Percentiles rank a stretch among this genome's conserved stretches.
phyloP scores from a whole-genome alignment of 2,329 filamentous ascomycete species.

The Arthroderma sp. region DNA sequence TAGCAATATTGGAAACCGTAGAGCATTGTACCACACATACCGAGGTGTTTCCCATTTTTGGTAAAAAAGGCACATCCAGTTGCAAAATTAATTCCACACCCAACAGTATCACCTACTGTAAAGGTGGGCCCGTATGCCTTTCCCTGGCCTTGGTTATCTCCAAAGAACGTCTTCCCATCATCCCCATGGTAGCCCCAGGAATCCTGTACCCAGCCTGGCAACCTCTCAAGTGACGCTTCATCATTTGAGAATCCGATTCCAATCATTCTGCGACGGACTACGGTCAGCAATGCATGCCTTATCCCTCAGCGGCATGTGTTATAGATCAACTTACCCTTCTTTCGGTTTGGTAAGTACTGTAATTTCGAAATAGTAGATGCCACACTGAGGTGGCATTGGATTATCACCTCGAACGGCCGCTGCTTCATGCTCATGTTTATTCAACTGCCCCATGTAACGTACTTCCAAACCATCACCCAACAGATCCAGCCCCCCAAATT shows the following conservation, averaged over 20 bases:
- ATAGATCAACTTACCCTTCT: conserved; percentile 42
- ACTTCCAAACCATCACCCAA: conserved; percentile 61
- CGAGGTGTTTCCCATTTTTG: conserved; percentile 47
- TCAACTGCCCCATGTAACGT: conserved; percentile 42
- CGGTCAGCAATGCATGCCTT: neutral
- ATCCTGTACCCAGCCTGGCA: conserved; percentile 53
- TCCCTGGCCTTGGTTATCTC: conserved; percentile 40
- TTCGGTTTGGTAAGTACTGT: conserved; percentile 53
- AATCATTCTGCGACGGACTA: conserved; percentile 20
- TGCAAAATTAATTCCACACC: conserved; percentile 52
- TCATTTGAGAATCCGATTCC: conserved; percentile 49
- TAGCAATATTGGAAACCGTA: neutral
- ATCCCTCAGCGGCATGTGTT: neutral
- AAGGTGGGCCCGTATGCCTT: conserved; percentile 50
- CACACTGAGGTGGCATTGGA: conserved; percentile 76
- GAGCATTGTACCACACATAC: conserved; percentile 24
- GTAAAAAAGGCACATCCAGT: conserved; percentile 52
- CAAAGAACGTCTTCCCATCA: conserved; percentile 50
- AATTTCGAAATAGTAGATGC: conserved; percentile 87
- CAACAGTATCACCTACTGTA: conserved; percentile 45
- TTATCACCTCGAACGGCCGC: conserved; percentile 71
- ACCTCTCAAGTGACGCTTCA: conserved; percentile 45
- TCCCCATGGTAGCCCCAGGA: conserved; percentile 56
- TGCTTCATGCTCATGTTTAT: conserved; percentile 58
- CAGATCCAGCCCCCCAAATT: conserved; percentile 59